phyloP scores from a whole-genome alignment of 257 asterid species.

The Fraxinus anomala region DNA sequence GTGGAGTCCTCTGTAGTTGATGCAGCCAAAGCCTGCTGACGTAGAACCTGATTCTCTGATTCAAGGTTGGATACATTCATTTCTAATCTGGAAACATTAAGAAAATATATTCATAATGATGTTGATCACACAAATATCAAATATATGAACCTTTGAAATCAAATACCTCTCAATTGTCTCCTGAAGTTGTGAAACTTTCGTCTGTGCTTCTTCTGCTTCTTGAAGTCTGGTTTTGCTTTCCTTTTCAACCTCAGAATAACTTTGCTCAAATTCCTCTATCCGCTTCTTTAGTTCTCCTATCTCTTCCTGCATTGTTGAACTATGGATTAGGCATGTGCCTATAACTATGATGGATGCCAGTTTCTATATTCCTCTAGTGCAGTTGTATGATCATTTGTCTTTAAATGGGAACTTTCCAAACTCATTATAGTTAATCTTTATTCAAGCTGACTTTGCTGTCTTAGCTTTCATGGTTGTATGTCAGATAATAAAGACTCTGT shows the following conservation, averaged over 20 bases:
- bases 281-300: slow-evolving; percentile 60
- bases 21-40: slow-evolving; percentile 86
- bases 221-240: slow-evolving; percentile 57
- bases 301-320: slow-evolving; percentile 56
- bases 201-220: slow-evolving; percentile 79
- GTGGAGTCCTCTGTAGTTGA: slow-evolving; percentile 67
- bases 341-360: slow-evolving; percentile 17
- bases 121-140: slow-evolving; percentile 22
- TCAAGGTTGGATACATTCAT: slow-evolving; percentile 77
- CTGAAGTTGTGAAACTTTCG: slow-evolving; percentile 63
- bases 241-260: slow-evolving; percentile 55
- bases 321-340: slow-evolving; percentile 19
- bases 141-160: slow-evolving; percentile 18
- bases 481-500: background rate
- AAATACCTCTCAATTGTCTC: slow-evolving; percentile 80
- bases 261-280: slow-evolving; percentile 63
- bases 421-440: background rate
- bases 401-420: slow-evolving; percentile 6
- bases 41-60: slow-evolving; percentile 88
- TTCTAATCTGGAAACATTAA: slow-evolving; percentile 60
- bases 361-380: slow-evolving; percentile 7
- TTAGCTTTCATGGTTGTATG: background rate
- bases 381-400: slow-evolving; percentile 6
- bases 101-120: slow-evolving; percentile 29
- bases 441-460: background rate